A percentile compares a stretch with the other conserved stretches of the same genome.
These are phyloP conservation scores for Nematocida homosporus DNA, from an alignment of 371 early-diverging fungal species.

Conservation along the genomic window DNA sequence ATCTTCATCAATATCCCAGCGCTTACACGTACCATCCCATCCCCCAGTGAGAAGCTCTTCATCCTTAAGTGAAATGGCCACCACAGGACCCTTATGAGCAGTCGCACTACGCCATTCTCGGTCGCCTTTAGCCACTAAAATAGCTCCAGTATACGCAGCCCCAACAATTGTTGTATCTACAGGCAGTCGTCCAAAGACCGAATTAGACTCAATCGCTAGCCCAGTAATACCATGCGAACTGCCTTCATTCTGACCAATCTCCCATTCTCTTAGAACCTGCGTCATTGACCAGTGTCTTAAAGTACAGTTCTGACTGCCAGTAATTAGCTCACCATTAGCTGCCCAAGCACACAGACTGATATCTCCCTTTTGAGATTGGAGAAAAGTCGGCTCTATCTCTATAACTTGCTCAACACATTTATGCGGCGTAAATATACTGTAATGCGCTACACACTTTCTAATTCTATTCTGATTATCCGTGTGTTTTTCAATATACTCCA, in stretches of 20 bases:
- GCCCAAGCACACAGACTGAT: conserved; percentile 56
- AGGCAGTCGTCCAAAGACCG: background rate
- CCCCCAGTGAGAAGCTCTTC: conserved; percentile 37
- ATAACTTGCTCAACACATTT: conserved; percentile 48
- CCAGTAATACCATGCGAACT: conserved; percentile 50
- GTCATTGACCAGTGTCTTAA: conserved; percentile 27
- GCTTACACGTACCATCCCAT: conserved; percentile 46
- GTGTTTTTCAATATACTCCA: conserved; percentile 54
- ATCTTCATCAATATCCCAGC: conserved; percentile 33
- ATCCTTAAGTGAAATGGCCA: conserved; percentile 33
- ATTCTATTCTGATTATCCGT: conserved; percentile 11
- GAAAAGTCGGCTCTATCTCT: conserved; percentile 29
- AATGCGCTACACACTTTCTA: conserved; percentile 32
- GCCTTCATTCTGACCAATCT: conserved; percentile 40
- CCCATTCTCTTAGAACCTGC: conserved; percentile 25
- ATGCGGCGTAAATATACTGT: conserved; percentile 39
- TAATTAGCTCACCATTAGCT: conserved; percentile 41
- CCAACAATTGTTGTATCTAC: conserved; percentile 31
- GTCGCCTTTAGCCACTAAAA: conserved; percentile 31
- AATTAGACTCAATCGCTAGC: conserved; percentile 49
- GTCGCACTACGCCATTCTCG: conserved; percentile 22
- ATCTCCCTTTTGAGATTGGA: conserved; percentile 41
- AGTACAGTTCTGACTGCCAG: conserved; percentile 45
- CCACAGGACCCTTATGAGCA: conserved; percentile 51
- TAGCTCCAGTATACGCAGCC: conserved; percentile 35